Evolutionary conservation across 352 stramenopile genomes (phyloP).

Genomic region (Phytopythium boreale): DNA sequence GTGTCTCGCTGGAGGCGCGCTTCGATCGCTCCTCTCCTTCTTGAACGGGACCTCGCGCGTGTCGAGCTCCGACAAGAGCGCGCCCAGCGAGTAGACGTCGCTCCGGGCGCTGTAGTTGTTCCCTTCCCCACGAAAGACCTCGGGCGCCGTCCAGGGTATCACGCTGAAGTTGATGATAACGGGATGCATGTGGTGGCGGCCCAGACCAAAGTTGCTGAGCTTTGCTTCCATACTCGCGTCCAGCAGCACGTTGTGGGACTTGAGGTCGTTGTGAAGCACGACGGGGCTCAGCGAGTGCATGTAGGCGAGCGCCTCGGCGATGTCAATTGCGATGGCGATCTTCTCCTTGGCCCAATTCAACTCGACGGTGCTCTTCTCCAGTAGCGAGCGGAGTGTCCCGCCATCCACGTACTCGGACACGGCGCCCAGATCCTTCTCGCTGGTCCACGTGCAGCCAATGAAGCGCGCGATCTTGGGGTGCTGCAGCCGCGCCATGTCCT

Average conservation of each 20-base stretch:
- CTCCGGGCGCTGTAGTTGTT: constrained; percentile 83
- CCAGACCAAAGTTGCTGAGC: constrained; percentile 80
- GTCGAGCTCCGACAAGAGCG: constrained; percentile 82
- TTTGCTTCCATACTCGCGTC: constrained; percentile 77
- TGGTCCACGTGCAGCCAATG: constrained; percentile 81
- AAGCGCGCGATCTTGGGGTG: constrained; percentile 85
- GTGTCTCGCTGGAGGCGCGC: neutral
- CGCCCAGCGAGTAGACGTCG: constrained; percentile 86
- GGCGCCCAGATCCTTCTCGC: constrained; percentile 60
- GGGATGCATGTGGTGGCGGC: constrained; percentile 78
- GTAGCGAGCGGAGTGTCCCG: constrained; percentile 71
- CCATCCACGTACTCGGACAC: constrained; percentile 88
- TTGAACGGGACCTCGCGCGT: constrained; percentile 86
- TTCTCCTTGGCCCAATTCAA: constrained; percentile 81
- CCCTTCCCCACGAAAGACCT: constrained; percentile 70
- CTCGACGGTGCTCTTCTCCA: constrained; percentile 78
- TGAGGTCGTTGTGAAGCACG: constrained; percentile 81
- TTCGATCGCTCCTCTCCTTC: constrained; percentile 59
- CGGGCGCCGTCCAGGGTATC: constrained; percentile 79
- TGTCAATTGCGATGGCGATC: constrained; percentile 81
- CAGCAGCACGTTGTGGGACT: constrained; percentile 76
- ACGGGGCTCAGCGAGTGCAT: constrained; percentile 81
- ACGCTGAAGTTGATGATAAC: constrained; percentile 79
- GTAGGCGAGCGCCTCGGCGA: constrained; percentile 74
- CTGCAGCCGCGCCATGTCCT: constrained; percentile 73